These are phyloP conservation scores for Hymenoscyphus salicellus DNA, from an alignment of 2,329 filamentous ascomycete species.

Conservation along the genomic window DNA sequence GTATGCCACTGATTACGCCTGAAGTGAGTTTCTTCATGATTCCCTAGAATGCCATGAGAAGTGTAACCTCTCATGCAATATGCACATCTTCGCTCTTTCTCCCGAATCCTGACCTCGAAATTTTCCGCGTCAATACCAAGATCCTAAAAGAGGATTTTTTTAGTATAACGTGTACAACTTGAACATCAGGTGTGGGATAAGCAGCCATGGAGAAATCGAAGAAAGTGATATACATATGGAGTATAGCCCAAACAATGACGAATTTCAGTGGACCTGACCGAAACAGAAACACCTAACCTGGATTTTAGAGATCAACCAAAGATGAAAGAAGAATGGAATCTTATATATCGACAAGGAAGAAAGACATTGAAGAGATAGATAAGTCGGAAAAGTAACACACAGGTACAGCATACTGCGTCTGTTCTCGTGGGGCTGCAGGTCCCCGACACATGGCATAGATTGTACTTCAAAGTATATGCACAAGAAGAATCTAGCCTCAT, in stretches of 20 bases:
- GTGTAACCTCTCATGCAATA: neutral
- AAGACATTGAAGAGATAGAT: neutral
- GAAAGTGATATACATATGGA: neutral
- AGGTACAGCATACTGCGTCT: neutral
- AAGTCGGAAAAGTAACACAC: neutral
- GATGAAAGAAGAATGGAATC: neutral
- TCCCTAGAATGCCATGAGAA: neutral
- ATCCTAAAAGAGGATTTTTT: neutral
- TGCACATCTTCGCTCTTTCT: neutral
- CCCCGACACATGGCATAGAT: constrained; percentile 1
- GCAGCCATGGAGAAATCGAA: neutral
- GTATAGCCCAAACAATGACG: neutral
- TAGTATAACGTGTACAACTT: neutral
- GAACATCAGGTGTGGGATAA: neutral
- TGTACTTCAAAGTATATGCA: neutral
- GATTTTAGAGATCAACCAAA: neutral
- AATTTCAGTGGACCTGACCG: neutral
- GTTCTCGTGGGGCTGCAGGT: constrained; percentile 9
- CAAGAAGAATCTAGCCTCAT: neutral
- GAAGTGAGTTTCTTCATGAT: neutral
- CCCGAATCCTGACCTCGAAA: neutral
- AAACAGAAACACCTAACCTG: neutral
- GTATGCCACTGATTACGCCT: neutral
- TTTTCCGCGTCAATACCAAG: constrained; percentile 3
- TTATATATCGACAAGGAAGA: neutral